Base-by-base conservation (phyloP, 108 stramenopile species). In the Schizochytrium sp. region DNA sequence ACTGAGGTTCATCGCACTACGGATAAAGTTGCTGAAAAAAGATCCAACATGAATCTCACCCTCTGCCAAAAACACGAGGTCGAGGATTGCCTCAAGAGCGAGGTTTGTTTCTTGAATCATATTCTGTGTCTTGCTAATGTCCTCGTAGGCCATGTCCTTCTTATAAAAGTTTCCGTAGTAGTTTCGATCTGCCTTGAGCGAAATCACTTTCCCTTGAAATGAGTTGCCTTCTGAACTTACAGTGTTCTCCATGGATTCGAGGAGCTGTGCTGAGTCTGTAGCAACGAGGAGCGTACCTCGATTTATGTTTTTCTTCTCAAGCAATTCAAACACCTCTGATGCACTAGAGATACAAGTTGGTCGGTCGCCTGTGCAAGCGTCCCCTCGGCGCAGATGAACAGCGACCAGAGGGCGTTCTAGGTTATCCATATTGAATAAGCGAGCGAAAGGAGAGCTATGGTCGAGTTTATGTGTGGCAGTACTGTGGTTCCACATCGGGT, bases 21-120 rank as follows among this genome's bases (percentile, higher is more conserved):
- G 64, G 44, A 69, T 69, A 69, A 69, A 69, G 64, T 69, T 69
- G 64, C 64, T 69, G 3, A 69, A 69, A 15, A 69, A 69, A 2
- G 64, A 69, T 38, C 64, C 64, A 1, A 69, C 64, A 38, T 69
- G 64, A 15, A 69, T 69, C 44, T 69, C 64, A 13, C 64, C 64
- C 15, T 69, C 64, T 38, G 64, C 64, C 10, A 69, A 44, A 44
- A 69, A 44, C 12, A 44, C 64, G 12, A 69, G 7, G 64, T 69
- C 64, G 19, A 69, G 28, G 19, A 69, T 8, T 44, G 64, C 64
- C 28, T 69, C 64, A 7, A 69, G 64, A 2, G 64, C 64, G 19
- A 69, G 64, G 2, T 2, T 38, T 2, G 64, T 44, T 8, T 2
- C 44, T 7, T 38, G 64, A 8, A 69, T 44, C 19, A 69, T 12